These are phyloP conservation scores for Schwanniomyces occidentalis DNA, from an alignment of 805 yeast genomes.

Conservation along the genomic window DNA sequence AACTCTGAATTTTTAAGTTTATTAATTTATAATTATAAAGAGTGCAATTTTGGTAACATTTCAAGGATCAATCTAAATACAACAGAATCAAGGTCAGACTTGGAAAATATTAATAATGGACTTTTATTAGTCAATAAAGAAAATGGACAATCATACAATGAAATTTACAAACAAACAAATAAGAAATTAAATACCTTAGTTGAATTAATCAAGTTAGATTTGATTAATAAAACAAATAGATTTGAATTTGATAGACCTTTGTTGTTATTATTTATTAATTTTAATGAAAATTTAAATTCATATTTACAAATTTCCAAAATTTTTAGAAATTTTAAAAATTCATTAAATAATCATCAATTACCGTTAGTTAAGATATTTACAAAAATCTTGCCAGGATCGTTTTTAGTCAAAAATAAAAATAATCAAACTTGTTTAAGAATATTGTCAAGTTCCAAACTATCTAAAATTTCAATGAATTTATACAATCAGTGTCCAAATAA, in stretches of 20 bases:
- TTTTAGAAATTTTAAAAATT: slow-evolving; percentile 47
- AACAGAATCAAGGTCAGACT: slow-evolving; percentile 26
- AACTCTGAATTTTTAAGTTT: slow-evolving; percentile 41
- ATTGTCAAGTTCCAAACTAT: slow-evolving; percentile 35
- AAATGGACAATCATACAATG: slow-evolving; percentile 20
- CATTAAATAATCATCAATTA: slow-evolving; percentile 37
- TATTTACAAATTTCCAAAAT: slow-evolving; percentile 47
- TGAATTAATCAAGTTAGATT: slow-evolving; percentile 38
- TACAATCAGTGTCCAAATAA: slow-evolving; percentile 57
- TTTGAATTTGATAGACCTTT: slow-evolving; percentile 50
- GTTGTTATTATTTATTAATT: slow-evolving; percentile 51
- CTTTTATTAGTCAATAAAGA: slow-evolving; percentile 24
- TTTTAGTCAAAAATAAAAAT: slow-evolving; percentile 21
- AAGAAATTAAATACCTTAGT: slow-evolving; percentile 30
- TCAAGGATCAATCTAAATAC: slow-evolving; percentile 29
- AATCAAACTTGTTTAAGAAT: slow-evolving; percentile 20
- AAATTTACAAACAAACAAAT: slow-evolving; percentile 31
- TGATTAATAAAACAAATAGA: slow-evolving; percentile 39
- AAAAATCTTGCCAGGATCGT: slow-evolving; percentile 33
- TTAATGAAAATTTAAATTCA: slow-evolving; percentile 43
- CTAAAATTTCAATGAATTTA: slow-evolving; percentile 50
- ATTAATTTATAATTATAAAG: slow-evolving; percentile 45
- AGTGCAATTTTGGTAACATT: slow-evolving; percentile 49
- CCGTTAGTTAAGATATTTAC: slow-evolving; percentile 40
- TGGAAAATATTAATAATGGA: slow-evolving; percentile 31